Conservation (phyloP, 2,329 filamentous ascomycete species). For the Aureobasidium lini region DNA sequence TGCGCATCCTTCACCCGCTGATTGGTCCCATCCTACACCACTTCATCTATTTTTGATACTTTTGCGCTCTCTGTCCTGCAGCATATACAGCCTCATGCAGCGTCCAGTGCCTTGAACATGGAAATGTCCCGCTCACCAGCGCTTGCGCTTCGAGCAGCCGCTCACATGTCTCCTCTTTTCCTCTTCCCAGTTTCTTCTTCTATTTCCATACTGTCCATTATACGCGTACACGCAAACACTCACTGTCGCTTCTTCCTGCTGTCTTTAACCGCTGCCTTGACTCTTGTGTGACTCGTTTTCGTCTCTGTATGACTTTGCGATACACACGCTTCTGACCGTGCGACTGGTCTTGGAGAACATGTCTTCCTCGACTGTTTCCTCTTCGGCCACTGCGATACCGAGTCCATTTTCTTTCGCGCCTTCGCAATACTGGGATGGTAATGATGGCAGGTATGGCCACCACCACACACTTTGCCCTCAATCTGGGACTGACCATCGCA, state of each 20-base stretch:
- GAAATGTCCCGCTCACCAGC: not conserved
- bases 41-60: slow-evolving; percentile 5
- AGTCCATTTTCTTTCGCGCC: slow-evolving; percentile 6
- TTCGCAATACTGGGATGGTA: slow-evolving; percentile 18
- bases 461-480: not conserved
- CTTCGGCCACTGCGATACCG: not conserved
- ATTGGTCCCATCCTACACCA: not conserved
- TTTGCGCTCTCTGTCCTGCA: not conserved
- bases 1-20: slow-evolving; percentile 1
- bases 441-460: slow-evolving; percentile 16
- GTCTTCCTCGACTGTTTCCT: not conserved
- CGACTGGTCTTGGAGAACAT: not conserved
- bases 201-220: not conserved
- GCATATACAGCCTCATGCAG: not conserved
- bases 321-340: not conserved
- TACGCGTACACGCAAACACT: not conserved
- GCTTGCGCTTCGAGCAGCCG: not conserved
- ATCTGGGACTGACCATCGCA: not conserved
- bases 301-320: not conserved
- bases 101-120: not conserved
- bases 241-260: not conserved
- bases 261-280: no score
- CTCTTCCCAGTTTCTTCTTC: not conserved
- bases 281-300: not conserved
- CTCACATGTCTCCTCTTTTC: not conserved